phyloP scores from a whole-genome alignment of 345 rosid genomes.

The Excoecaria agallocha region DNA sequence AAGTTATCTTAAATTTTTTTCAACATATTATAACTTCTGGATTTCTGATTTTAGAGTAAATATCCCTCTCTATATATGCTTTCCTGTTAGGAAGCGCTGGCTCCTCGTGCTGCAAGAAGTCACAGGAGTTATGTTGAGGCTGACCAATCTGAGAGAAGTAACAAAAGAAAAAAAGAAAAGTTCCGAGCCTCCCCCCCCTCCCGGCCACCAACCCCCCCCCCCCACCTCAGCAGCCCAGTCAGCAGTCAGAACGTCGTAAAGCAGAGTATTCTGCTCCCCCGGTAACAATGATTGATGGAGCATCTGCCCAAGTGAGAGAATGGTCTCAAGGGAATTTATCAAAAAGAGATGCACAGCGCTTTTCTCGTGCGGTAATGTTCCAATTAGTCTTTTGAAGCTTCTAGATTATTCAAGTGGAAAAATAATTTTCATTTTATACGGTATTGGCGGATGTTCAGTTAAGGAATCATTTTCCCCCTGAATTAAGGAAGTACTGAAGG shows the following conservation, averaged over 20 bases:
- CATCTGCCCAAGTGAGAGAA: conserved; percentile 92
- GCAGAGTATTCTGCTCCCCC: conserved; percentile 59
- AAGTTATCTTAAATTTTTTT: conserved; percentile 1
- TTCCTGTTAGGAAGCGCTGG: conserved; percentile 69
- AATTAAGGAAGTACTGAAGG: not conserved
- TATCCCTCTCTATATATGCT: not conserved
- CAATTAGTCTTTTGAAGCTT: not conserved
- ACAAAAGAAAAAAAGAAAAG: conserved; percentile 90
- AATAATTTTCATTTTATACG: not conserved
- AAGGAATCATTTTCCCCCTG: too few relatives aligned
- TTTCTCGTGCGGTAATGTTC: conserved; percentile 80
- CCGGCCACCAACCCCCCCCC: too few relatives aligned
- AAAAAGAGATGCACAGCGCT: conserved; percentile 91
- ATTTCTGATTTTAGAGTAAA: not conserved
- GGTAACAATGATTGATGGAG: conserved; percentile 83
- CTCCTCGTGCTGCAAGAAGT: conserved; percentile 95
- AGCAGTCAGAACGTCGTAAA: conserved; percentile 90
- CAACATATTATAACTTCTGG: not conserved
- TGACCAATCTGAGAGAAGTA: conserved; percentile 61
- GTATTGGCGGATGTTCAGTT: not conserved
- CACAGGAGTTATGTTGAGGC: conserved; percentile 92
- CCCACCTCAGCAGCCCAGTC: too few relatives aligned
- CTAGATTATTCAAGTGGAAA: not conserved
- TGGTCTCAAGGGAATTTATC: conserved; percentile 96
- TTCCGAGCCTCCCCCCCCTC: conserved; percentile 57